Evolutionary conservation across 495 filamentous ascomycete species (phyloP), one percentile per base, ranked within the genome.

Genomic region (Endocarpon pusillum): DNA sequence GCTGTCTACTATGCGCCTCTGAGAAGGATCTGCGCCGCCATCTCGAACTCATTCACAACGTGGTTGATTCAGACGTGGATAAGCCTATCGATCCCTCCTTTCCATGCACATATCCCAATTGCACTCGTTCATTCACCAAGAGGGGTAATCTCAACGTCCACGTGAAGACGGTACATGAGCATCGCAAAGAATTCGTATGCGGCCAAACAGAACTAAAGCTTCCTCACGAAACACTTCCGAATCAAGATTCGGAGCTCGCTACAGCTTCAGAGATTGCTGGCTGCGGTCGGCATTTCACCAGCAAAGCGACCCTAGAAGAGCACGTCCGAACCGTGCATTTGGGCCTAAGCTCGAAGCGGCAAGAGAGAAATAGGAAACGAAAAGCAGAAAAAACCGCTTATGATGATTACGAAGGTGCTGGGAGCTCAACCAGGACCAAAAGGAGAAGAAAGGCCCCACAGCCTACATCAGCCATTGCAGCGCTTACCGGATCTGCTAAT

Each of bases 111-210:
- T 58, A 67, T 43, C 48, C 57, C 4, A 76, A 62, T 12, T 93
- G 81, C 47, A 66, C 58, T 28, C 73, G 75, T 36, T 66, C 59
- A 35, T 92, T 92, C 54, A 81, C 81, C 5, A 73, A 76, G 45
- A 70, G 66, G 38, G 74, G 74, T 1, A 93, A 93, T 46, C 62
- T 93, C 15, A 78, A 73, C 19, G 69, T 73, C 0, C 89, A 97
- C 45, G 61, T 82, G 35, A 71, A 73, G 16, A 73, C 69, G 3
- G 73, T 76, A 1, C 89, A 97, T 45, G 59, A 78, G 37, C 72
- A 73, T 18, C 54, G 64, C 27, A 63, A 61, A 24, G 66, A 67
- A 1, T 91, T 78, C 40, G 59, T 76, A n/a, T 92, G 85, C 44
- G 80, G 78, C 1, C 55, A 69, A 23, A 64, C 67, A 9, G 70